These are phyloP conservation scores for Eragrostis nindensis DNA, from an alignment of 176 grass and related monocot genomes.

Conservation along the genomic window DNA sequence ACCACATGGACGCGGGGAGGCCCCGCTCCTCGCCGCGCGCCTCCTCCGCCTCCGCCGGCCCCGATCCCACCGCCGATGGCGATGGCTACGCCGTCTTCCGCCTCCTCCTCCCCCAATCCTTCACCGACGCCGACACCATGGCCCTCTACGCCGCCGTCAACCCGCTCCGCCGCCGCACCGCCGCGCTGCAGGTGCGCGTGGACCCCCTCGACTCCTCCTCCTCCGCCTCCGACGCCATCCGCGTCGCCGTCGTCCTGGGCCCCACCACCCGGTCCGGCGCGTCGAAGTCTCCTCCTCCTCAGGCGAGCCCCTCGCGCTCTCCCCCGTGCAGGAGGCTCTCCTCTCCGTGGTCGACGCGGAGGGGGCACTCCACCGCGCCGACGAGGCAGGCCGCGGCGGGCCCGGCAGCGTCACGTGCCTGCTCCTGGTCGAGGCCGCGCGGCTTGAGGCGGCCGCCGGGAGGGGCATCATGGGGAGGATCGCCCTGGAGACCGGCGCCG, in stretches of 20 bases:
- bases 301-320: slow-evolving; percentile 35
- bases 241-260: slow-evolving; percentile 46
- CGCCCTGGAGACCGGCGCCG: slow-evolving; percentile 33
- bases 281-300: slow-evolving; percentile 48
- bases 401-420: slow-evolving; percentile 23
- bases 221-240: not conserved
- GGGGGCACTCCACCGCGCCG: slow-evolving; percentile 22
- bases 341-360: slow-evolving; percentile 25
- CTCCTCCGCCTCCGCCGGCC: not conserved
- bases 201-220: slow-evolving; percentile 27
- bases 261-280: slow-evolving; percentile 29
- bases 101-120: slow-evolving; percentile 45
- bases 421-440: slow-evolving; percentile 42
- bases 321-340: slow-evolving; percentile 53
- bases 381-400: not conserved
- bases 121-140: slow-evolving; percentile 48
- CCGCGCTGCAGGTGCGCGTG: slow-evolving; percentile 44
- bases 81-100: slow-evolving; percentile 29
- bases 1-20: slow-evolving; percentile 28
- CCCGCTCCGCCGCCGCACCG: slow-evolving; percentile 35
- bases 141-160: slow-evolving; percentile 48
- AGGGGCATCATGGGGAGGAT: slow-evolving; percentile 21
- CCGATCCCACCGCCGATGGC: too few relatives aligned
- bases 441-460: slow-evolving; percentile 23
- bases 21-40: slow-evolving; percentile 33